phyloP scores from a whole-genome alignment of 768 basidiomycete species.

The Boletus subcaerulescens region DNA sequence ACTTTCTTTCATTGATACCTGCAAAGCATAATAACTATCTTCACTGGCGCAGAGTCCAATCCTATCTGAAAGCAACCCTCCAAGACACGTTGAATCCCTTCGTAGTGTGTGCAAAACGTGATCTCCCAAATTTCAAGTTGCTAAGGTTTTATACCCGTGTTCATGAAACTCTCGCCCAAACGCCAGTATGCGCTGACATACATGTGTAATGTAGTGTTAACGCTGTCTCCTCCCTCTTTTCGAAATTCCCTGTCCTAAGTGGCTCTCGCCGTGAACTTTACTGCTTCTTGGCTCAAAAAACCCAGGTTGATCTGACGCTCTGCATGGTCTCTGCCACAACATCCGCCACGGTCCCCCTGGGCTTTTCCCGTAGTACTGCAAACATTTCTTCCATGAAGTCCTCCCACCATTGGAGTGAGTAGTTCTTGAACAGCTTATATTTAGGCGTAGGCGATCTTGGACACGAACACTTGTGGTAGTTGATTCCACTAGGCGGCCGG shows the following conservation, averaged over 20 bases:
- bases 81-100: not conserved
- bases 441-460: not conserved
- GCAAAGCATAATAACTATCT: not conserved
- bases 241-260: not conserved
- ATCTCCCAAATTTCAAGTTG: not conserved
- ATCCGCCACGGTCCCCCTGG: slow-evolving; percentile 10
- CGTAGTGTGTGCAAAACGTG: not conserved
- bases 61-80: not conserved
- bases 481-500: not conserved
- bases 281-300: not conserved
- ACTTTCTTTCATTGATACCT: not conserved
- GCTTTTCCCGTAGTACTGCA: slow-evolving; percentile 14
- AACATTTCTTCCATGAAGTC: slow-evolving; percentile 16
- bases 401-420: slow-evolving; percentile 22
- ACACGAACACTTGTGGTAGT: not conserved
- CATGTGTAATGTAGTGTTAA: not conserved
- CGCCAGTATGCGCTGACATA: not conserved
- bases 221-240: not conserved
- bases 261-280: no score
- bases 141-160: not conserved
- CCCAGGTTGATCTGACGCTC: slow-evolving; percentile 3
- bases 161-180: not conserved
- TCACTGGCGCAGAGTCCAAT: not conserved
- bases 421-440: not conserved
- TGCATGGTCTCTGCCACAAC: not conserved